A percentile compares a stretch with the other conserved stretches of the same genome.
These are phyloP conservation scores for Xerocomus amazonicus DNA, from an alignment of 1,284 basidiomycete genomes.

Conservation along the genomic window DNA sequence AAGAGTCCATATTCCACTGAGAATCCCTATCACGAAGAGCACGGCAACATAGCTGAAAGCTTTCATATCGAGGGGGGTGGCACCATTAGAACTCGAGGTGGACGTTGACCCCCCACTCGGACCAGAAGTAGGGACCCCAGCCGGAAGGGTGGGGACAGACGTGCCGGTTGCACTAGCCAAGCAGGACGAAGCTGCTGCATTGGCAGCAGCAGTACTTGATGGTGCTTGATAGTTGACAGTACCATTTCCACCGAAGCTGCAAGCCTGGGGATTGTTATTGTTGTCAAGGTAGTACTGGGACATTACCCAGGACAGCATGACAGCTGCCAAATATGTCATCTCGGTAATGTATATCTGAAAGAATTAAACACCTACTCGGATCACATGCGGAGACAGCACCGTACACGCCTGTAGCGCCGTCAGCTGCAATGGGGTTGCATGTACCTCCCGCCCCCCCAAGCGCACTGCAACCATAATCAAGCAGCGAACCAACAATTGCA, in stretches of 20 bases:
- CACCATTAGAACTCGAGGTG: constrained; percentile 16
- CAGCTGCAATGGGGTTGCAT: constrained; percentile 68
- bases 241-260: constrained; percentile 81
- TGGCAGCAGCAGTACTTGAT: constrained; percentile 50
- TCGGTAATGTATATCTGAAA: constrained; percentile 8
- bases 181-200: constrained; percentile 67
- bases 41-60: constrained; percentile 42
- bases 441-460: constrained; percentile 58
- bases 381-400: constrained; percentile 74
- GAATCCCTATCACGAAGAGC: constrained; percentile 38
- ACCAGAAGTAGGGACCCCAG: constrained; percentile 21
- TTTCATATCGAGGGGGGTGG: constrained; percentile 31
- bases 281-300: constrained; percentile 72
- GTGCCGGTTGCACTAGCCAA: constrained; percentile 65
- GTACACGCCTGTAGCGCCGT: constrained; percentile 75
- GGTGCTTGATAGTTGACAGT: constrained; percentile 65
- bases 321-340: constrained; percentile 39
- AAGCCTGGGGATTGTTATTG: constrained; percentile 56
- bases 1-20: constrained; percentile 46
- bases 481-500: constrained; percentile 64
- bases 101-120: constrained; percentile 30
- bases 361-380: constrained; percentile 49
- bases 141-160: constrained; percentile 59
- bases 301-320: constrained; percentile 83
- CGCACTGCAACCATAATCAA: constrained; percentile 68